phyloP scores from a whole-genome alignment of 495 filamentous ascomycete genomes.

The Aspergillus avenaceus region DNA sequence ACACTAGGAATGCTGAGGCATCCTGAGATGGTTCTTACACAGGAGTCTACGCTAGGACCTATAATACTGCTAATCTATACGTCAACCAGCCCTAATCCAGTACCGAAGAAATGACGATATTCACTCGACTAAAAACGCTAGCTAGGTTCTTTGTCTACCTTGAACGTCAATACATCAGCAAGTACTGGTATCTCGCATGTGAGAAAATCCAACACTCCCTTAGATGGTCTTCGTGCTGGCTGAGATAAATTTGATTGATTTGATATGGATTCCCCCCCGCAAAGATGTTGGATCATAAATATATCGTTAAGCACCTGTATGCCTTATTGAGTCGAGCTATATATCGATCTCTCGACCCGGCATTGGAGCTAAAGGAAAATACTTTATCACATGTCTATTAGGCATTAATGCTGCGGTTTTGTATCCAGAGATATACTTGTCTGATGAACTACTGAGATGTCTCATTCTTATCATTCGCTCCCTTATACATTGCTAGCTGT shows the following conservation, averaged over 20 bases:
- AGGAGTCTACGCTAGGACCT: no score
- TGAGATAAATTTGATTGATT: constrained; percentile 23
- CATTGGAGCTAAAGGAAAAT: constrained; percentile 28
- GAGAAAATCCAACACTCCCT: constrained; percentile 20
- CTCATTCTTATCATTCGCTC: no score
- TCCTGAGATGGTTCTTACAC: no score
- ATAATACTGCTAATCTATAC: no score
- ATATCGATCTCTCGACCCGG: constrained; percentile 2
- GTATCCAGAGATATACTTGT: constrained; percentile 3
- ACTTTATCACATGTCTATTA: constrained; percentile 29
- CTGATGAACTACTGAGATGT: no score
- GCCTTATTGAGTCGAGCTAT: constrained; percentile 15
- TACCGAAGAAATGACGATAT: no score
- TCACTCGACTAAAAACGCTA: no score
- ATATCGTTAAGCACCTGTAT: constrained; percentile 34
- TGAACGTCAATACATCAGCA: no score
- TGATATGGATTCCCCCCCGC: constrained; percentile 24
- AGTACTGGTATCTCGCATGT: constrained; percentile 23
- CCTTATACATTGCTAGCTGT: no score
- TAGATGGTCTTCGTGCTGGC: constrained; percentile 30
- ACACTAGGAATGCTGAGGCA: no score
- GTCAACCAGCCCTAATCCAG: no score
- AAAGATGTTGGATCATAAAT: constrained; percentile 29
- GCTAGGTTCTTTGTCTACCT: constrained; percentile 30
- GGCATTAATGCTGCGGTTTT: constrained; percentile 23